Base-by-base conservation (phyloP, 306 rosid species). In the Cajanus cajan region DNA sequence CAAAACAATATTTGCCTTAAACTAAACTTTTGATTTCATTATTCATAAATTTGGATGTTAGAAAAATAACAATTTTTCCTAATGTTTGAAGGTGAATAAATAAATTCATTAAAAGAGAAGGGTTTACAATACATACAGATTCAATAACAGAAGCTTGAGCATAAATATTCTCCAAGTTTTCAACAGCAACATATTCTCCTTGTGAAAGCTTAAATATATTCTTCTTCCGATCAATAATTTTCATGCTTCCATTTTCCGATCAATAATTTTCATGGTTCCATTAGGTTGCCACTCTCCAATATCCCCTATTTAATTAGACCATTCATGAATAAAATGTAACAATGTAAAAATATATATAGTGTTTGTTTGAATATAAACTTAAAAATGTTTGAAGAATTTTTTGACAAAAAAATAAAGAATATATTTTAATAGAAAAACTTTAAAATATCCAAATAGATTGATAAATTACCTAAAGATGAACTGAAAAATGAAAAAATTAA, bases 141-240 rank as follows among this genome's bases (percentile, higher is more conserved):
- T 94, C 98, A 61, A 90, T 70, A 45, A 68, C 84, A 59, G 94
- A 71, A 71, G 73, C 85, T 78, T 85, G 88, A 55, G 85, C 87
- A 87, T 86, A 92, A 52, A 94, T 85, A 72, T 85, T 90, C 91
- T 94, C 98, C 77, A 94, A 84, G 86, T 94, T 85, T 82, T 94
- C 98, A 59, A 92, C 98, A 15, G 97, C 98, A 73, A 92, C 98
- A 83, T 94, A 94, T 76, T 94, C 98, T 82, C 98, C 98, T 86
- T 94, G 98, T 21, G 98, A 92, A 78, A 94, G 98, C 87, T 94
- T 94, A 83, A 92, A 94, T 79, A 94, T 94, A 84, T 94, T 94
- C 94, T 94, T 94, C 90, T 92, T 94, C 34, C 96, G 89, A 81
- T 94, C 98, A 59, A 94, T 88, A 45, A 94, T 90, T 88, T 88